Evolutionary conservation across 2,329 filamentous ascomycete genomes (phyloP).

Genomic region (Botrytis aclada): DNA sequence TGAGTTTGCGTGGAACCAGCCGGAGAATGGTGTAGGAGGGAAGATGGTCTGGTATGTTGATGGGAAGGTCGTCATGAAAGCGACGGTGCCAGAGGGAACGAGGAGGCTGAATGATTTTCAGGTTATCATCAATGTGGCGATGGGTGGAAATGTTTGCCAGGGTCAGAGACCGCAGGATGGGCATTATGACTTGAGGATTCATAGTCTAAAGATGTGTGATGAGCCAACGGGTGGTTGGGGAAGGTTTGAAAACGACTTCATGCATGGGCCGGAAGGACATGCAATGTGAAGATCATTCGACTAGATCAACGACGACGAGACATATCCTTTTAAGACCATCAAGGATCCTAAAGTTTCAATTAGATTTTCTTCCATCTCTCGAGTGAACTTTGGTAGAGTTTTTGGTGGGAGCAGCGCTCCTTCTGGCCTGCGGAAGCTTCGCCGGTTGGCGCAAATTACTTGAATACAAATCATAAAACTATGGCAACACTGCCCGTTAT

Average conservation of each 20-base stretch:
- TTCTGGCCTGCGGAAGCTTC: not conserved
- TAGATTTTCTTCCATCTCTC: not conserved
- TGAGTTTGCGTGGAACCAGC: slow-evolving; percentile 56
- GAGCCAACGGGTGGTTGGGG: slow-evolving; percentile 55
- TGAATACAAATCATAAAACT: not conserved
- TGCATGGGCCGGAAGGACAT: slow-evolving; percentile 20
- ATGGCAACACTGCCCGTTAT: not conserved
- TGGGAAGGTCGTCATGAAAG: slow-evolving; percentile 55
- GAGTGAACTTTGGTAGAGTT: not conserved
- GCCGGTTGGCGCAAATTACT: not conserved
- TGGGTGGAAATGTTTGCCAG: slow-evolving; percentile 58
- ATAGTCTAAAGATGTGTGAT: slow-evolving; percentile 50
- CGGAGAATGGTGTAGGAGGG: slow-evolving; percentile 42
- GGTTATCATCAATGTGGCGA: slow-evolving; percentile 58
- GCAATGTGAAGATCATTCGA: not conserved
- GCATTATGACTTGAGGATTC: slow-evolving; percentile 54
- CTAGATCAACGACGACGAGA: not conserved
- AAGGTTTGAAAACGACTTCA: slow-evolving; percentile 52
- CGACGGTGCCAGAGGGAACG: slow-evolving; percentile 49
- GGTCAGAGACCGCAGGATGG: slow-evolving; percentile 52
- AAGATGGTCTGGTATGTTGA: slow-evolving; percentile 59
- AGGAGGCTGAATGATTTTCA: slow-evolving; percentile 54
- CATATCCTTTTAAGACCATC: fast-evolving
- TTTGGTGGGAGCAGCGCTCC: not conserved
- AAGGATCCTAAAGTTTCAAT: not conserved